phyloP scores from a whole-genome alignment of 768 basidiomycete genomes.

The Trametes cinnabarina region DNA sequence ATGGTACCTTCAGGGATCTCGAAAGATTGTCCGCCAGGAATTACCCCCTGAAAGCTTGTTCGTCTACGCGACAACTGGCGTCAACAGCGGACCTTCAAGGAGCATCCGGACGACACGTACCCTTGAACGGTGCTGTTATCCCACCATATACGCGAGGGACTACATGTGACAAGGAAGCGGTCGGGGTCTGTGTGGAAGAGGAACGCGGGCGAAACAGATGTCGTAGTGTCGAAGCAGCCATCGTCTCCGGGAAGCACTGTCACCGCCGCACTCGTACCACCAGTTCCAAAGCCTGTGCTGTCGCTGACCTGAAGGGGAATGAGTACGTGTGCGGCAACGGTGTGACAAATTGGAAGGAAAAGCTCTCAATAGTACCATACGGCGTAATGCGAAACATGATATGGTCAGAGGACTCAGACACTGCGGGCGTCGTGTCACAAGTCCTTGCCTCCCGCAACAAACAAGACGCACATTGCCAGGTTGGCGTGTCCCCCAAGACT shows the following conservation, averaged over 20 bases:
- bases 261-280: slow-evolving; percentile 70
- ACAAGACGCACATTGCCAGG: no score
- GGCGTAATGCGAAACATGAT: no score
- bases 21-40: slow-evolving; percentile 80
- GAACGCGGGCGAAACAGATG: slow-evolving; percentile 51
- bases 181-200: slow-evolving; percentile 59
- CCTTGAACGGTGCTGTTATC: slow-evolving; percentile 48
- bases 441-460: no score
- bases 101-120: slow-evolving; percentile 30
- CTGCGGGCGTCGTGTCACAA: no score
- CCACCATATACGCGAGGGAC: slow-evolving; percentile 66
- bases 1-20: slow-evolving; percentile 51
- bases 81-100: neutral
- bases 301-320: slow-evolving; percentile 51
- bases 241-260: slow-evolving; percentile 52
- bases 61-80: neutral
- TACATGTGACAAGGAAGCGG: slow-evolving; percentile 67
- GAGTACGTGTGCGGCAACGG: neutral
- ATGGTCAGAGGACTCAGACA: no score
- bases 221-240: slow-evolving; percentile 57
- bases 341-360: no score
- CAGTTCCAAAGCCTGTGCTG: slow-evolving; percentile 59
- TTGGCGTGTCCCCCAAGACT: no score
- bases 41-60: slow-evolving; percentile 63
- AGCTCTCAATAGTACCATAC: no score